Percentiles rank a stretch among this genome's conserved stretches.
Evolutionary conservation across 768 basidiomycete species (phyloP).

Genomic region (Suillus alpinus): DNA sequence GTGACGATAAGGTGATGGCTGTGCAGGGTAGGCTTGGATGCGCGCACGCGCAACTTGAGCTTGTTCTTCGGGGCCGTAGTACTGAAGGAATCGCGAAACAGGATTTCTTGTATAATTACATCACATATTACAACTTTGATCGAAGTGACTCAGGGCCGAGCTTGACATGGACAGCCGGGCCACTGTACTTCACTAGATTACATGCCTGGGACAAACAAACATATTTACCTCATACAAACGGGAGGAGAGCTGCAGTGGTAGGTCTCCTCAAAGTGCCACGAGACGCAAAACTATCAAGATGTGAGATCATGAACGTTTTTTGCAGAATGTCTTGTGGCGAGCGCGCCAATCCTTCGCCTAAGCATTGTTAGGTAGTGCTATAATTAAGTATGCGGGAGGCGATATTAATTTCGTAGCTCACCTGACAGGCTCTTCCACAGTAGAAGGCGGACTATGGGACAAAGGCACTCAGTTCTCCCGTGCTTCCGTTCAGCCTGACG

Average conservation of each 20-base stretch:
- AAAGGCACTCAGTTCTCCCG: background rate
- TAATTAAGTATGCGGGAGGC: background rate
- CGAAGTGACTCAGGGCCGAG: background rate
- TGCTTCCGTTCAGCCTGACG: background rate
- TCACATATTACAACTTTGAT: background rate
- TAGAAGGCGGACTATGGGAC: constrained; percentile 20
- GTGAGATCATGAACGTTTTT: background rate
- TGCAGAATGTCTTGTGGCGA: constrained; percentile 31
- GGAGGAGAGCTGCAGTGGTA: background rate
- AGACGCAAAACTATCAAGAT: background rate
- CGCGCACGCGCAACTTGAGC: too few relatives aligned
- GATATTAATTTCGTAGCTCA: background rate
- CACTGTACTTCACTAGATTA: background rate
- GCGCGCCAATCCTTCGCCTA: constrained; percentile 27
- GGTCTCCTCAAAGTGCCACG: background rate
- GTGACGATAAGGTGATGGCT: background rate
- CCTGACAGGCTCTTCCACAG: constrained; percentile 27
- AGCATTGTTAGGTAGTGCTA: background rate
- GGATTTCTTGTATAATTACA: background rate
- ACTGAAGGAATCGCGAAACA: background rate
- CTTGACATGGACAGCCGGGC: background rate
- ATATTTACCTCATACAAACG: background rate
- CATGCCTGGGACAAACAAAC: background rate
- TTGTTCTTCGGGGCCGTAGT: background rate
- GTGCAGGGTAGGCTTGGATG: too few relatives aligned